Base-by-base conservation (phyloP, 2,329 filamentous ascomycete genomes). In the Colletotrichum sidae region DNA sequence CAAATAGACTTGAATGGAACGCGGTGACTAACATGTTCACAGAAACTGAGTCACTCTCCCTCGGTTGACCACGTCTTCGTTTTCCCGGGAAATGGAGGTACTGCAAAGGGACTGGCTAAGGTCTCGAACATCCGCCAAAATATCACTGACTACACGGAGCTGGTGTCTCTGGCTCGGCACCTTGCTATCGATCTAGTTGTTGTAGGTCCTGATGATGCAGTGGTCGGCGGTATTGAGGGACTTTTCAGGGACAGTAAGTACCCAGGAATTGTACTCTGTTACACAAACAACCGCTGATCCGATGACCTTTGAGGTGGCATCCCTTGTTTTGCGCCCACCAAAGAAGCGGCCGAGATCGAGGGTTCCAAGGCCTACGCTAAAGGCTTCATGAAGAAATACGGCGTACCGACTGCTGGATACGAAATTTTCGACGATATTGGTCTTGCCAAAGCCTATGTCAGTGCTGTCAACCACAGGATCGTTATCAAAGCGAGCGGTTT, bases 291-390 rank as follows among this genome's bases (percentile, higher is more conserved):
- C 45, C 13, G 7, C 38, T 39, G 4, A 8, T 38, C 34, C 53
- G 25, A 66, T 33, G 6, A 4, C 6, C 6, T 8, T 5, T 2
- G 41, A 67, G 90, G 86, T 54, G 90, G 90, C 52, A 93, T 97
- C 75, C 86, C 88, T 71, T 91, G 89, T 78, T 98, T 97, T 74
- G 96, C 95, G 2, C 96, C 96, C 6, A 92, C 90, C 62, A 89
- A 92, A 79, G 88, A 88, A 53, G 95, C 96, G 25, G 94, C 96
- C 15, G 87, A 88, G 49, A 93, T 99, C 86, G 96, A 99, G 80
- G 96, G 96, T 66, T 96, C 92, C 81, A 99, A 99, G 84, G 92
- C 95, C 10, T 98, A 96, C 78, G 94, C 92, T 68, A 99, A 99
- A 77, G 94, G 98, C 78, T 98, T 98, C 76, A 99, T 98, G 96